phyloP scores from a whole-genome alignment of 2,329 filamentous ascomycete species.

The Teratosphaeria pseudoeucalypti region DNA sequence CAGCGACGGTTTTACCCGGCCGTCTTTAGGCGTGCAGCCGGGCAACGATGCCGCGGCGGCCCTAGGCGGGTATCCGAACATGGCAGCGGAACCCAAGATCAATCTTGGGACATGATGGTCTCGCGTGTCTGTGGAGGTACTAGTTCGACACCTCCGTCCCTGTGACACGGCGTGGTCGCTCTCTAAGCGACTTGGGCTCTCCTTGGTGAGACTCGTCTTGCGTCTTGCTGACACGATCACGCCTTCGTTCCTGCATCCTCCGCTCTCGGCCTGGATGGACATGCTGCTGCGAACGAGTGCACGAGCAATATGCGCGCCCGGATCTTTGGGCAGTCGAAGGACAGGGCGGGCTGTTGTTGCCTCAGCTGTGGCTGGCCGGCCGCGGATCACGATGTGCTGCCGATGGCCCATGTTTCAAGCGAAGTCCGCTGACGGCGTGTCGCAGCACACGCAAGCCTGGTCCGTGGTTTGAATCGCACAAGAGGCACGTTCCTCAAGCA shows the following conservation, averaged over 20 bases:
- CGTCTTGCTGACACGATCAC: neutral
- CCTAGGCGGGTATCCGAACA: neutral
- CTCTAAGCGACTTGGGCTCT: neutral
- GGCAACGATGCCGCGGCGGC: neutral
- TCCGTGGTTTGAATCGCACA: neutral
- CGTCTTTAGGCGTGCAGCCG: neutral
- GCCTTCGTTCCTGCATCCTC: neutral
- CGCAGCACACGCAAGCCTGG: neutral
- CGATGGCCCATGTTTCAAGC: neutral
- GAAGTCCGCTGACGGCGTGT: neutral
- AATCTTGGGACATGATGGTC: neutral
- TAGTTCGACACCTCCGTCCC: too few species aligned
- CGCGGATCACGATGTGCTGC: neutral
- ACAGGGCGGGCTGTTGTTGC: neutral
- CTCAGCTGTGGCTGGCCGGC: neutral
- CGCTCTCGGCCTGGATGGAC: neutral
- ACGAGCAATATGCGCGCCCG: neutral
- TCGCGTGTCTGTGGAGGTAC: neutral
- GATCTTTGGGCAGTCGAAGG: neutral
- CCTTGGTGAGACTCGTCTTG: neutral
- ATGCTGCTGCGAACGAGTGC: neutral
- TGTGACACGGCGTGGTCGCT: neutral
- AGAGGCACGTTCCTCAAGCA: neutral
- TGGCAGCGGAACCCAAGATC: neutral
- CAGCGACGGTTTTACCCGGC: neutral